Base-by-base conservation (phyloP, 2,329 filamentous ascomycete genomes). In the Fusarium sp. region DNA sequence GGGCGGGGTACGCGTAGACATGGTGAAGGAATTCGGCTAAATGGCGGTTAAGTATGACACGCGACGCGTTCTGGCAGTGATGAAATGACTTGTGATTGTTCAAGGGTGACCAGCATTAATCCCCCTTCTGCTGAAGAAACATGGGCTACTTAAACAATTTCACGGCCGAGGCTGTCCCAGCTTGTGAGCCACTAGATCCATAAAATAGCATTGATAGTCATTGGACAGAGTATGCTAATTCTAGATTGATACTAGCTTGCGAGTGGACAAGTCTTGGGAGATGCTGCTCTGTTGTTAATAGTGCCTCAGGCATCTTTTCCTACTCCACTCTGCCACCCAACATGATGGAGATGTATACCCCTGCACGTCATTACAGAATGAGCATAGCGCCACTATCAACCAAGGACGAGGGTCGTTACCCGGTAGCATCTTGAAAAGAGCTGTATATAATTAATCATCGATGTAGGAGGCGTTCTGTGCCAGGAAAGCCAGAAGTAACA, bases 241-340 rank as follows among this genome's bases (percentile, higher is more conserved):
- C 52, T 42, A n/a, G 1, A 56, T 56, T 33, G 29, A 44, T 44
- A 56, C 52, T 56, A 56, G 52, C 38, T 56, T 56, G 52, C 52
- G 52, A 56, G 52, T 44, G 14, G 37, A 35, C 25, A 44, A 44
- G n/a, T 18, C 41, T 42, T 5, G 1, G 10, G 10, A 19, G 42
- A 19, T 23, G 39, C 15, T 25, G 16, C 3, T 44, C 41, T 44
- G 7, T 9, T 16, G 3, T 35, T 16, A 9, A 0, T 1, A 16
- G 1, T 16, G 42, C 42, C 42, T 44, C 42, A 44, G 42, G 42
- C 42, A 44, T 12, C 0, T 3, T 0, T 9, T 19, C 7, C 16
- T 5, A 23, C 41, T 25, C 16, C 10, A 25, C 16, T 25, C n/a
- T 12, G n/a, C 4, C 10, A 23, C 16, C 16, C 1, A 3, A 44